Percentiles rank a stretch among this genome's conserved stretches.
These are phyloP conservation scores for Puya raimondii DNA, from an alignment of 176 grass and related monocot species.

Conservation along the genomic window DNA sequence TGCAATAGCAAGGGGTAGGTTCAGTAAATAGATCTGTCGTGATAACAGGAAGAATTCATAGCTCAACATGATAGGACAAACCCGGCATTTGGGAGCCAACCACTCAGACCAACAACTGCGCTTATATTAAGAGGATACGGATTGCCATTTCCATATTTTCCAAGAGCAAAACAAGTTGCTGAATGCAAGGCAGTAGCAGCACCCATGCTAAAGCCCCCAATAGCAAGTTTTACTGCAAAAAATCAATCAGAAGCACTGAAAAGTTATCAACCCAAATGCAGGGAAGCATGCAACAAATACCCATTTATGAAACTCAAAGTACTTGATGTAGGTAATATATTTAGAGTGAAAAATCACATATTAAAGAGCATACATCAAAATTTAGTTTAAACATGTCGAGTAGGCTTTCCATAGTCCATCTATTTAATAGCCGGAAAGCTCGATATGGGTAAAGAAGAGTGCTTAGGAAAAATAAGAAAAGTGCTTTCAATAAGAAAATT, in stretches of 20 bases:
- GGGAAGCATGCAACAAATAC: background rate
- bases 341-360: background rate
- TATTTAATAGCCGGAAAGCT: no score
- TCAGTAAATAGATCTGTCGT: background rate
- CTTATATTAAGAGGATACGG: constrained; percentile 71
- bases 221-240: constrained; percentile 77
- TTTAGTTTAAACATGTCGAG: no score
- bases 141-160: constrained; percentile 91
- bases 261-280: background rate
- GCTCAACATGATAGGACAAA: constrained; percentile 25
- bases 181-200: constrained; percentile 85
- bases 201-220: constrained; percentile 98
- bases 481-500: background rate
- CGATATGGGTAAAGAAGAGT: no score
- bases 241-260: constrained; percentile 2
- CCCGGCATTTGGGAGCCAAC: constrained; percentile 92
- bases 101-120: constrained; percentile 76
- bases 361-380: no score
- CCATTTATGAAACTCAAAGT: background rate
- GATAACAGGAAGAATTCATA: background rate
- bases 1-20: background rate
- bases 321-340: background rate
- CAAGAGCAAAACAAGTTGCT: constrained; percentile 75
- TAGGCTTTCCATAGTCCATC: no score
- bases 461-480: no score